Conservation (phyloP, 2,329 filamentous ascomycete genomes). For the Rhynchosporium graminicola region DNA sequence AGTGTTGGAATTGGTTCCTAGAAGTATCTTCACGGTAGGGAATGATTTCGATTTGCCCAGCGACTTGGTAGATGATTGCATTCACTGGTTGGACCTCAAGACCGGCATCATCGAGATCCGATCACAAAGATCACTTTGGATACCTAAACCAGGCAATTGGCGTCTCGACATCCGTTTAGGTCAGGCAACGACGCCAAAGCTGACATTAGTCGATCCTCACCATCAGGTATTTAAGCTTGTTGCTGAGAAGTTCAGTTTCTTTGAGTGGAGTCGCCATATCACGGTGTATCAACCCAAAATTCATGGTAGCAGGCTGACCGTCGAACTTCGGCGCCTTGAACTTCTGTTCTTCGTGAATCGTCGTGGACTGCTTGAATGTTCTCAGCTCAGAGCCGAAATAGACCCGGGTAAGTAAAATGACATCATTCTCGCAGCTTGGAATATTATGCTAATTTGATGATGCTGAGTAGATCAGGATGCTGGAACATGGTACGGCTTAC, state of each 20-base stretch:
- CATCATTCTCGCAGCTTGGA: too few species aligned
- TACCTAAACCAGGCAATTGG: conserved; percentile 44
- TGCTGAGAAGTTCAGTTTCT: conserved; percentile 49
- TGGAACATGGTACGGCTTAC: conserved; percentile 61
- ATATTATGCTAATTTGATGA: background rate
- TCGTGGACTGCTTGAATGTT: conserved; percentile 46
- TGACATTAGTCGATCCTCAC: conserved; percentile 51
- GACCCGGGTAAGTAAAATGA: conserved; percentile 41
- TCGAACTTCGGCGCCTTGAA: conserved; percentile 55
- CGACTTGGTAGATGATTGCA: conserved; percentile 51
- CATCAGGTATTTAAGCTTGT: conserved; percentile 46
- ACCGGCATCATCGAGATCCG: conserved; percentile 54
- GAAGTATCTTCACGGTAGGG: conserved; percentile 35
- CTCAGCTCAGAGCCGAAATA: conserved; percentile 53
- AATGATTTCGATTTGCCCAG: conserved; percentile 51
- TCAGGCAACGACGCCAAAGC: conserved; percentile 35
- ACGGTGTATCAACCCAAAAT: conserved; percentile 49
- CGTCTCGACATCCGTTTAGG: conserved; percentile 40
- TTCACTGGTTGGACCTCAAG: conserved; percentile 58
- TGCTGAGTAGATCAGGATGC: conserved; percentile 51
- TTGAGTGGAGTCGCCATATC: conserved; percentile 49
- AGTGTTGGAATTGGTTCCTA: conserved; percentile 43
- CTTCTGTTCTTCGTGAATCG: conserved; percentile 55
- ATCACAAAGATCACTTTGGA: conserved; percentile 47
- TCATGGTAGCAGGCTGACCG: conserved; percentile 36